These are phyloP conservation scores for Claviceps africana DNA, from an alignment of 2,329 filamentous ascomycete species.

Conservation along the genomic window DNA sequence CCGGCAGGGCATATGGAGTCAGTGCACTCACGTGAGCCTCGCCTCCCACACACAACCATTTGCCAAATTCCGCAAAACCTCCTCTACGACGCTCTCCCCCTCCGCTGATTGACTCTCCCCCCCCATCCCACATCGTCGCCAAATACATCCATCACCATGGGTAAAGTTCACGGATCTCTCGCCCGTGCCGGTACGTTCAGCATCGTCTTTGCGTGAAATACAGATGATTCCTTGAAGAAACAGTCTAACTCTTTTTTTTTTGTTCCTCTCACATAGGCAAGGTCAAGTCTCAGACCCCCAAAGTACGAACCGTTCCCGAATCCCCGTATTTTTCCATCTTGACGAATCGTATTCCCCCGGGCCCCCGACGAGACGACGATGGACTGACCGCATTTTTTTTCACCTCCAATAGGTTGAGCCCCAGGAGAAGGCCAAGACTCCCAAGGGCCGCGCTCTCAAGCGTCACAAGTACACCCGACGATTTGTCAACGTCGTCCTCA, in stretches of 20 bases:
- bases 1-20: slow-evolving; percentile 18
- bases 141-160: slow-evolving; percentile 48
- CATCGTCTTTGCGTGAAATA: too few relatives aligned
- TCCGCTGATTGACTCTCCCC: slow-evolving; percentile 16
- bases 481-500: slow-evolving; percentile 96
- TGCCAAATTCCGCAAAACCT: slow-evolving; percentile 24
- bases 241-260: slow-evolving; percentile 22
- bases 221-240: background rate
- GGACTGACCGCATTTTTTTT: slow-evolving; percentile 13
- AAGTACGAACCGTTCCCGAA: slow-evolving; percentile 43
- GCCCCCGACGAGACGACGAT: slow-evolving; percentile 12
- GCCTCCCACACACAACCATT: slow-evolving; percentile 24
- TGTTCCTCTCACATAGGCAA: slow-evolving; percentile 82
- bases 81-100: slow-evolving; percentile 13
- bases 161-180: slow-evolving; percentile 89
- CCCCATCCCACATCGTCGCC: slow-evolving; percentile 19
- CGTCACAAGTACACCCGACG: slow-evolving; percentile 89
- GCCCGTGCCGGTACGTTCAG: slow-evolving; percentile 54
- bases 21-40: slow-evolving; percentile 24
- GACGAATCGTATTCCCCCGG: background rate
- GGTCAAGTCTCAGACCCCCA: slow-evolving; percentile 93
- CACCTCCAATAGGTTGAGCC: slow-evolving; percentile 51
- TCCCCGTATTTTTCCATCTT: background rate
- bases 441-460: slow-evolving; percentile 97
- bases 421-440: slow-evolving; percentile 91